These are phyloP conservation scores for Suillus cothurnatus DNA, from an alignment of 768 basidiomycete genomes.

Conservation along the genomic window DNA sequence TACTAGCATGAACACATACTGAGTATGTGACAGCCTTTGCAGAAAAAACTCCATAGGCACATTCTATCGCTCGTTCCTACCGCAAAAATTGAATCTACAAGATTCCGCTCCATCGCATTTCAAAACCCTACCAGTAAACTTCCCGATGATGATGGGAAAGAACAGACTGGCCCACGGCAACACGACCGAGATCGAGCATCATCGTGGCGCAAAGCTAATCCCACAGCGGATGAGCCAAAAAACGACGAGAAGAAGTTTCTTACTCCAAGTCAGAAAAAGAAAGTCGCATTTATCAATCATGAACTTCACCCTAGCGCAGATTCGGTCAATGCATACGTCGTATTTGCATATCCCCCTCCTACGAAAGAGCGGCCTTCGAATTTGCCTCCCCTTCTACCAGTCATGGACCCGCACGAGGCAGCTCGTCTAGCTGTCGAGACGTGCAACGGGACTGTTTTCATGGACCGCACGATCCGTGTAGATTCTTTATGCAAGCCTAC, in stretches of 20 bases:
- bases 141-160: slow-evolving; percentile 37
- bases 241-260: slow-evolving; percentile 67
- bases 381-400: slow-evolving; percentile 49
- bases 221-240: slow-evolving; percentile 43
- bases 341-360: slow-evolving; percentile 75
- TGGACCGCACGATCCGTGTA: slow-evolving; percentile 78
- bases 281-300: slow-evolving; percentile 90
- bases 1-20: slow-evolving; percentile 9
- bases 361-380: slow-evolving; percentile 44
- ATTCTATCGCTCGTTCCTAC: slow-evolving; percentile 69
- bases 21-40: slow-evolving; percentile 53
- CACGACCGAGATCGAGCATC: slow-evolving; percentile 63
- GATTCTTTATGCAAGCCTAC: slow-evolving; percentile 55
- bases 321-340: slow-evolving; percentile 85
- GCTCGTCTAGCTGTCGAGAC: slow-evolving; percentile 57
- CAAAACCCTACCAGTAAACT: slow-evolving; percentile 74
- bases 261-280: slow-evolving; percentile 86
- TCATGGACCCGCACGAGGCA: slow-evolving; percentile 72
- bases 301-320: slow-evolving; percentile 83
- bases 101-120: slow-evolving; percentile 94
- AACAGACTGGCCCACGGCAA: slow-evolving; percentile 36
- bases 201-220: slow-evolving; percentile 53
- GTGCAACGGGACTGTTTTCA: slow-evolving; percentile 72
- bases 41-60: slow-evolving; percentile 78
- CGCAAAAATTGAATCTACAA: slow-evolving; percentile 87